Evolutionary conservation across 495 filamentous ascomycete genomes (phyloP).

Genomic region (Trichodelitschia bisporula): DNA sequence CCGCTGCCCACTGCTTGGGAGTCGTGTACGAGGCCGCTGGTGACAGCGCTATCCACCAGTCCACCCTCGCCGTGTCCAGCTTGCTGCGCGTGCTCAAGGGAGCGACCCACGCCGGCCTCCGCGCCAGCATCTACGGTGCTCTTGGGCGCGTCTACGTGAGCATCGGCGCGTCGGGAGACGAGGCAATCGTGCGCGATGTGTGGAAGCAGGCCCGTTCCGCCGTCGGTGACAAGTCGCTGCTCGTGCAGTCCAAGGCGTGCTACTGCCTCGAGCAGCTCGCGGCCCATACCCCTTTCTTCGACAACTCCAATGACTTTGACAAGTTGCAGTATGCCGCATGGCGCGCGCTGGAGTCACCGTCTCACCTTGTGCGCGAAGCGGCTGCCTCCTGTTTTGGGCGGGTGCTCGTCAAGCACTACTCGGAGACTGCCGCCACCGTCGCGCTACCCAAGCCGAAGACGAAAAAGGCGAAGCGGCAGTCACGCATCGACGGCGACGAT

Average conservation of each 20-base stretch:
- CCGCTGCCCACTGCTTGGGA: slow-evolving; percentile 69
- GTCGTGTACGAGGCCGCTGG: slow-evolving; percentile 74
- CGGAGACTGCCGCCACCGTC: slow-evolving; percentile 29
- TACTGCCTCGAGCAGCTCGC: slow-evolving; percentile 54
- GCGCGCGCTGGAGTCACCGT: slow-evolving; percentile 63
- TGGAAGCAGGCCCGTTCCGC: slow-evolving; percentile 78
- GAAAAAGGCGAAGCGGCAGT: slow-evolving; percentile 42
- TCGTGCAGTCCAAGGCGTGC: slow-evolving; percentile 61
- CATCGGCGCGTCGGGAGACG: slow-evolving; percentile 54
- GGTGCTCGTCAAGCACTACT: slow-evolving; percentile 55
- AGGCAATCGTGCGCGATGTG: slow-evolving; percentile 60
- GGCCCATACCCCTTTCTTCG: slow-evolving; percentile 50
- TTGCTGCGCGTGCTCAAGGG: slow-evolving; percentile 65
- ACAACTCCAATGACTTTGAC: slow-evolving; percentile 81
- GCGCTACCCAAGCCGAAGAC: slow-evolving; percentile 38
- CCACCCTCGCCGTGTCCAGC: slow-evolving; percentile 42
- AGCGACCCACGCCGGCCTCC: slow-evolving; percentile 55
- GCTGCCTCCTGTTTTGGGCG: slow-evolving; percentile 70
- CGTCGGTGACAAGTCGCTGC: slow-evolving; percentile 55
- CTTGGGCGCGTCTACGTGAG: slow-evolving; percentile 52
- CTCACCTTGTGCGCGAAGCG: slow-evolving; percentile 49
- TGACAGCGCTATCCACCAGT: slow-evolving; percentile 75
- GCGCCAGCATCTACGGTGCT: slow-evolving; percentile 59
- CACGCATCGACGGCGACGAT: slow-evolving; percentile 52
- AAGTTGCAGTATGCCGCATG: slow-evolving; percentile 52